Evolutionary conservation across 164 flowering plant species (phyloP).

Genomic region (Tinospora cordifolia): DNA sequence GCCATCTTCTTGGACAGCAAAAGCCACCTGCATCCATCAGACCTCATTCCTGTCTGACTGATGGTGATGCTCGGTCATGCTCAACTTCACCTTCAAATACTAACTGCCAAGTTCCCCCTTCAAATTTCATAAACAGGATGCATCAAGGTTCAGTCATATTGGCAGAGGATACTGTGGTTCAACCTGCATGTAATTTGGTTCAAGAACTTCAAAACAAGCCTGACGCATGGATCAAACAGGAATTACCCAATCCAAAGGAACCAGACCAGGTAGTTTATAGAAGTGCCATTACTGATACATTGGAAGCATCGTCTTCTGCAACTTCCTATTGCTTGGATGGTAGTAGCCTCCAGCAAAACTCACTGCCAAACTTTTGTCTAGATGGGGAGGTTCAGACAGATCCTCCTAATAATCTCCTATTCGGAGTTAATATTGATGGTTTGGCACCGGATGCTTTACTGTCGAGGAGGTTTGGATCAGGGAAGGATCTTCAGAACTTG

Average conservation of each 20-base stretch:
- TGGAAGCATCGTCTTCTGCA: conserved; percentile 78
- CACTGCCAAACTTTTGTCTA: conserved; percentile 49
- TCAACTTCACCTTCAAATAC: conserved; percentile 79
- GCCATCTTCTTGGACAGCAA: conserved; percentile 46
- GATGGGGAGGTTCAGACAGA: conserved; percentile 67
- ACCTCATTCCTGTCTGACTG: conserved; percentile 50
- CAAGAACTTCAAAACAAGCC: conserved; percentile 56
- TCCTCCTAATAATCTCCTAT: conserved; percentile 53
- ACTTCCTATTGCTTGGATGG: conserved; percentile 80
- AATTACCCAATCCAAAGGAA: conserved; percentile 39
- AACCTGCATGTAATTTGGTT: conserved; percentile 35
- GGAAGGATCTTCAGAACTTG: conserved; percentile 82
- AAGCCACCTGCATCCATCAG: conserved; percentile 30
- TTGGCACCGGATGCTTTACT: conserved; percentile 69
- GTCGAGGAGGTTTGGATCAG: conserved; percentile 73
- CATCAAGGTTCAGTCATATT: conserved; percentile 35
- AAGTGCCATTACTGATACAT: conserved; percentile 46
- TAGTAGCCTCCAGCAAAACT: conserved; percentile 50
- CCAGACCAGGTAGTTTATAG: conserved; percentile 45
- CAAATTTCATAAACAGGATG: conserved; percentile 45
- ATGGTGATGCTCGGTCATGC: conserved; percentile 82
- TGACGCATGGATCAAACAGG: conserved; percentile 45
- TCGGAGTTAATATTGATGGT: conserved; percentile 51
- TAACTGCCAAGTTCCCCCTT: conserved; percentile 46
- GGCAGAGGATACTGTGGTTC: conserved; percentile 34